These are phyloP conservation scores for Hygrocybe punicea DNA, from an alignment of 768 basidiomycete species.

Conservation along the genomic window DNA sequence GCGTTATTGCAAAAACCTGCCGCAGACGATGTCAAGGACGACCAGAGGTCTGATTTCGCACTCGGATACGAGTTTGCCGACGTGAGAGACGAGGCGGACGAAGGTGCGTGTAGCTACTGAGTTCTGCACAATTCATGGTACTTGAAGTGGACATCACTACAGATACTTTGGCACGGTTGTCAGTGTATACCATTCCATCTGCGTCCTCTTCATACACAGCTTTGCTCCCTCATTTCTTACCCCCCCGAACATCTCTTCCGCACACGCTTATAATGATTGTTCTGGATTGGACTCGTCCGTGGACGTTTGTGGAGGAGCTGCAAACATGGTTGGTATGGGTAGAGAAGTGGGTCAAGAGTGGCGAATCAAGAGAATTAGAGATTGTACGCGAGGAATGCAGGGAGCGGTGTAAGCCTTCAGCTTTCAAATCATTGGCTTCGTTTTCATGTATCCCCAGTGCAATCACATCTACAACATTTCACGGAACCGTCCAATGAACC, in stretches of 20 bases:
- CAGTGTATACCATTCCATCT: slow-evolving; percentile 88
- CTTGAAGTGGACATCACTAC: background rate
- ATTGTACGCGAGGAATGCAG: slow-evolving; percentile 75
- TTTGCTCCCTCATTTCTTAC: slow-evolving; percentile 74
- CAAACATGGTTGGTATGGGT: slow-evolving; percentile 84
- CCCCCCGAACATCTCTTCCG: slow-evolving; percentile 60
- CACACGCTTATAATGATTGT: slow-evolving; percentile 80
- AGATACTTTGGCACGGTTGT: slow-evolving; percentile 84
- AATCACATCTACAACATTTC: slow-evolving; percentile 87
- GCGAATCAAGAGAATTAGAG: slow-evolving; percentile 65
- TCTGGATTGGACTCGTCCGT: slow-evolving; percentile 94
- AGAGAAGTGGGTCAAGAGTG: slow-evolving; percentile 73
- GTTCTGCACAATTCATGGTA: background rate
- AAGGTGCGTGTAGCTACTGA: slow-evolving; percentile 57
- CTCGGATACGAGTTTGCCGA: slow-evolving; percentile 92
- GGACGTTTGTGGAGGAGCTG: slow-evolving; percentile 84
- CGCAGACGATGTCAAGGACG: slow-evolving; percentile 55
- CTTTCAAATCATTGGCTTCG: background rate
- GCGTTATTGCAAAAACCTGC: slow-evolving; percentile 66
- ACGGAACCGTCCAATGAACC: slow-evolving; percentile 72
- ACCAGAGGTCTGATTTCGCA: slow-evolving; percentile 70
- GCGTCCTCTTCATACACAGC: slow-evolving; percentile 66
- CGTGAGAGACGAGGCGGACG: slow-evolving; percentile 87
- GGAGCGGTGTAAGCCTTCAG: slow-evolving; percentile 65
- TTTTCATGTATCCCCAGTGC: slow-evolving; percentile 49